Conservation (phyloP, 768 basidiomycete genomes). For the Leucosporidium creatinivorum region DNA sequence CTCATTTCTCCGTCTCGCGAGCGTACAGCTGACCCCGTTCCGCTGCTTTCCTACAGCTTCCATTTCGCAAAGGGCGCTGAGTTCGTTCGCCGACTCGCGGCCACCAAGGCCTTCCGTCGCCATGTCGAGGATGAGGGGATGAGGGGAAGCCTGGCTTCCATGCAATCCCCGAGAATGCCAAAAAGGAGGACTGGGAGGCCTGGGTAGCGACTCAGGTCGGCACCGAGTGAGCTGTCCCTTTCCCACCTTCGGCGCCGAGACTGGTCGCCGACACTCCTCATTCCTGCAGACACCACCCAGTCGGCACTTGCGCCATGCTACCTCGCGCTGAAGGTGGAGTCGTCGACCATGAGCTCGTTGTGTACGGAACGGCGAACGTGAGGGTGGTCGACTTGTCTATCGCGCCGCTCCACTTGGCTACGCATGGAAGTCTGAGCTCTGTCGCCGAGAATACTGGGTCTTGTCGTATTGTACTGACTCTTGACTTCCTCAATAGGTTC, state of each 20-base stretch:
- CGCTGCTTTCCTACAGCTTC: neutral
- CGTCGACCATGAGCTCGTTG: slow-evolving; percentile 40
- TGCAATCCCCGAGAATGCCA: slow-evolving; percentile 43
- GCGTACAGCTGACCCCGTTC: no score
- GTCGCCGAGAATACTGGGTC: no score
- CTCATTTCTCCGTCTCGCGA: no score
- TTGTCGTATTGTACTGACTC: no score
- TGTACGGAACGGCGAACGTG: no score
- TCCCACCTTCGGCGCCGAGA: no score
- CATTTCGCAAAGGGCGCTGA: slow-evolving; percentile 6
- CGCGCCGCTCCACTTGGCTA: no score
- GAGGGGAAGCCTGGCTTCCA: slow-evolving; percentile 45
- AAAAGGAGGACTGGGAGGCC: slow-evolving; percentile 55
- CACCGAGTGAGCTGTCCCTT: slow-evolving; percentile 44
- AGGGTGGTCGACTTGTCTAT: no score
- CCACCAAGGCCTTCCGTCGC: neutral
- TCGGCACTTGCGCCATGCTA: slow-evolving; percentile 42
- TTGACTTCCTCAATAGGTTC: no score
- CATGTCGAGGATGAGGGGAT: slow-evolving; percentile 5
- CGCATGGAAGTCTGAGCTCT: no score
- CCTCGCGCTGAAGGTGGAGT: slow-evolving; percentile 45
- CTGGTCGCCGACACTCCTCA: no score
- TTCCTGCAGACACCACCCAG: neutral
- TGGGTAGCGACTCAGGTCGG: slow-evolving; percentile 49
- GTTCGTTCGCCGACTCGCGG: slow-evolving; percentile 13